phyloP scores from a whole-genome alignment of 2,329 filamentous ascomycete genomes.

The Metarhizium humberi region DNA sequence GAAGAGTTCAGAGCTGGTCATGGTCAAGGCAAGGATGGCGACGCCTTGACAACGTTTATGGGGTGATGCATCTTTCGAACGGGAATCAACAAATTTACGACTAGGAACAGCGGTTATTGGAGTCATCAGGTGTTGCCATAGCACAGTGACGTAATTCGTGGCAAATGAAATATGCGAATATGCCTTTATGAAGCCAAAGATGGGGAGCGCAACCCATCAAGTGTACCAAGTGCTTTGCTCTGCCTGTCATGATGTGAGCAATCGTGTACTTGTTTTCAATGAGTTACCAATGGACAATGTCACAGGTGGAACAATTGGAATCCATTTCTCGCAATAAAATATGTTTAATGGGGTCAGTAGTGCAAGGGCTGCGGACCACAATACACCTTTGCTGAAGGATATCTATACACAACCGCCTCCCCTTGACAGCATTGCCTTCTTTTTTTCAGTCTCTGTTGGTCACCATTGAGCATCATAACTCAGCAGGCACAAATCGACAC shows the following conservation, averaged over 20 bases:
- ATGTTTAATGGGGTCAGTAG: not conserved
- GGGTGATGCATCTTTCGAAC: not conserved
- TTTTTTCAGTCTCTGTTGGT: not conserved
- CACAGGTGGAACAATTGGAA: not conserved
- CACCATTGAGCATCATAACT: not conserved
- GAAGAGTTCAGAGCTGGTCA: constrained; percentile 50
- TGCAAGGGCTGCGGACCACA: not conserved
- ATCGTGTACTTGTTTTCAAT: too few relatives aligned
- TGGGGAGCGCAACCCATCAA: too few relatives aligned
- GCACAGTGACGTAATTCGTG: too few relatives aligned
- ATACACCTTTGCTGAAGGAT: not conserved
- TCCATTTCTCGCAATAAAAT: not conserved
- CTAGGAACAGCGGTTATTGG: not conserved
- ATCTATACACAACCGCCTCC: not conserved
- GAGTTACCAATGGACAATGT: not conserved
- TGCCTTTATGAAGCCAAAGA: too few relatives aligned
- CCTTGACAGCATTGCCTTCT: not conserved
- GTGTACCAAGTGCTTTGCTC: too few relatives aligned
- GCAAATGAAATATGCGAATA: too few relatives aligned
- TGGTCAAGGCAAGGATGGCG: constrained; percentile 47
- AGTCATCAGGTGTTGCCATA: not conserved
- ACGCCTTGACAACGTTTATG: constrained; percentile 22
- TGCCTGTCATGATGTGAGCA: too few relatives aligned
- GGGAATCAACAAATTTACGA: not conserved
- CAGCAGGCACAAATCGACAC: not conserved